A percentile compares a stretch with the other conserved stretches of the same genome.
phyloP scores from a whole-genome alignment of 768 basidiomycete genomes.

The Tulasnella sp. region DNA sequence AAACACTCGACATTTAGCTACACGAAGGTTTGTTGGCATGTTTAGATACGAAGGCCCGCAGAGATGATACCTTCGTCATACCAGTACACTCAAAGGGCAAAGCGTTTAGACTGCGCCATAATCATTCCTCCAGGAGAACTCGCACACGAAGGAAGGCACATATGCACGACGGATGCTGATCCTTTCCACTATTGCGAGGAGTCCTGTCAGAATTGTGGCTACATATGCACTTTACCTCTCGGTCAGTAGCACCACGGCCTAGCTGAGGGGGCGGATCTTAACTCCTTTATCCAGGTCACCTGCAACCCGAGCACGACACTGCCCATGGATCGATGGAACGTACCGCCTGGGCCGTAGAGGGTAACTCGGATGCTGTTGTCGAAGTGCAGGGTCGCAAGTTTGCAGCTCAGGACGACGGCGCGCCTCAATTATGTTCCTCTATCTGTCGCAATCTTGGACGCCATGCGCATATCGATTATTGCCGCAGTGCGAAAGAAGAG shows the following conservation, averaged over 20 bases:
- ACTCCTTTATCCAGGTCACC: slow-evolving; percentile 44
- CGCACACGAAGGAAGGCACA: slow-evolving; percentile 48
- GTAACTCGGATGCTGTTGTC: slow-evolving; percentile 46
- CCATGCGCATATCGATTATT: slow-evolving; percentile 56
- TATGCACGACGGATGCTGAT: slow-evolving; percentile 44
- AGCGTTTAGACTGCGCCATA: slow-evolving; percentile 49
- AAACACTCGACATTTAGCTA: slow-evolving; percentile 59
- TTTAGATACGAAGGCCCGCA: neutral
- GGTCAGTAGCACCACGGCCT: slow-evolving; percentile 38
- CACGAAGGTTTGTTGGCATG: slow-evolving; percentile 47
- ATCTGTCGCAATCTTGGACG: slow-evolving; percentile 32
- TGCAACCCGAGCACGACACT: slow-evolving; percentile 59
- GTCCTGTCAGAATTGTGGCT: slow-evolving; percentile 53
- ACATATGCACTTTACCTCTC: slow-evolving; percentile 55
- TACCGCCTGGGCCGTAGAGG: slow-evolving; percentile 55
- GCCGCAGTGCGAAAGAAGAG: slow-evolving; percentile 41
- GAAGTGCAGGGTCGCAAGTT: slow-evolving; percentile 55
- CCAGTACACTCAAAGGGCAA: slow-evolving; percentile 41
- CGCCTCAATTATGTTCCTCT: slow-evolving; percentile 23
- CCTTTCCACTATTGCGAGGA: slow-evolving; percentile 55
- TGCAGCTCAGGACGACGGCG: slow-evolving; percentile 27
- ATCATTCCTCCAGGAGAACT: slow-evolving; percentile 44
- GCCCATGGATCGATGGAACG: slow-evolving; percentile 60
- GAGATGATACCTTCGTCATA: neutral
- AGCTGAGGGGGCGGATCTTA: neutral